These are phyloP conservation scores for Lantana camara DNA, from an alignment of 257 asterid species.

Conservation along the genomic window DNA sequence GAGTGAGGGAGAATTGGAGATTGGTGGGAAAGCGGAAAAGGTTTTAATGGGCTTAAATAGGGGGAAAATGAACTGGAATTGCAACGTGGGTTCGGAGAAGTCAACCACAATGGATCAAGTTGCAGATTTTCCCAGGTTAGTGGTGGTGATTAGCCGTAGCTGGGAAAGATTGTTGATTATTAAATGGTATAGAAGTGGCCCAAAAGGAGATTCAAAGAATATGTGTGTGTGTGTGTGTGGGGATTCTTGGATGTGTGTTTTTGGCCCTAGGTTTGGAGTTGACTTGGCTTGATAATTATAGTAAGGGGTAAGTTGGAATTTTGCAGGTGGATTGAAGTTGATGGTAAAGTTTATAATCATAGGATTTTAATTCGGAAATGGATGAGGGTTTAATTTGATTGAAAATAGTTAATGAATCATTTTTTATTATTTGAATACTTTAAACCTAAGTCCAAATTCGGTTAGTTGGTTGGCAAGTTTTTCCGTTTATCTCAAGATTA, in stretches of 20 bases:
- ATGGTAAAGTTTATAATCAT: no score
- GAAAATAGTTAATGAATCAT: no score
- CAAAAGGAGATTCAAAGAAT: conserved; percentile 31
- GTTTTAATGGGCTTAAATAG: conserved; percentile 23
- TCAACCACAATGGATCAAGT: conserved; percentile 13
- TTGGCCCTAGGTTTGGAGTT: conserved; percentile 21
- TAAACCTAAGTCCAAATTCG: no score
- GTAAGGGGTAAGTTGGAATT: conserved; percentile 11
- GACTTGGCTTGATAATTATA: conserved; percentile 37
- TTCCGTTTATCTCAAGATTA: no score
- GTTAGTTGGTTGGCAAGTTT: no score
- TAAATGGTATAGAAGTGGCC: conserved; percentile 29
- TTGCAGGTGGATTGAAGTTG: neutral
- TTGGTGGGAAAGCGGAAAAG: neutral
- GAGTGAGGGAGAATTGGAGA: neutral
- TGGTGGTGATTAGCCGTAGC: neutral
- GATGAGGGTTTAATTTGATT: no score
- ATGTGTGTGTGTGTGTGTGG: neutral
- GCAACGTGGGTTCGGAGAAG: conserved; percentile 2
- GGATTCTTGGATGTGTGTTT: conserved; percentile 7
- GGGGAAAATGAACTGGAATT: no score
- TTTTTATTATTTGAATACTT: no score
- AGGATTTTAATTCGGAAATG: no score
- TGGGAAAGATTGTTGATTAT: neutral
- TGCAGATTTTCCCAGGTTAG: conserved; percentile 17